Evolutionary conservation across 305 asterid genomes (phyloP).

Genomic region (Solanum hybrid): DNA sequence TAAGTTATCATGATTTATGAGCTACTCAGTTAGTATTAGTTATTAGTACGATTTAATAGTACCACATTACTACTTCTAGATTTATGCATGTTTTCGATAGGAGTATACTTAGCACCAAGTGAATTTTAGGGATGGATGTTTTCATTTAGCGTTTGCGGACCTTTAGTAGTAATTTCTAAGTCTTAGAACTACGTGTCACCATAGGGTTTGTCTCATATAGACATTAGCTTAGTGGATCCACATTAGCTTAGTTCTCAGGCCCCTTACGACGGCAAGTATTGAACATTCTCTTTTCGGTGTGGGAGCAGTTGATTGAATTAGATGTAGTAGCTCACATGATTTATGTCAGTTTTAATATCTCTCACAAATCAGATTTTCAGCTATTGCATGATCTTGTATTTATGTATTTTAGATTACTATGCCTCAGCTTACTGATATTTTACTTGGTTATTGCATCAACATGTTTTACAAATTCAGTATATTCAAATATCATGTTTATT

Average conservation of each 20-base stretch:
- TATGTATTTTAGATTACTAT: too few species aligned
- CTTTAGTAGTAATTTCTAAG: not conserved
- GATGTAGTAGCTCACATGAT: not conserved
- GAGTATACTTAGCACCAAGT: not conserved
- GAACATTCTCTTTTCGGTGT: not conserved
- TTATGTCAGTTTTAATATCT: too few species aligned
- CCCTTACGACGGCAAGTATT: not conserved
- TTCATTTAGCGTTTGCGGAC: not conserved
- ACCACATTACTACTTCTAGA: too few species aligned
- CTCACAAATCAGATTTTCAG: not conserved
- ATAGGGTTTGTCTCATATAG: not conserved
- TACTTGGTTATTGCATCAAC: not conserved
- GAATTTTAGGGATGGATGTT: not conserved
- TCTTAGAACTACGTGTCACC: too few species aligned
- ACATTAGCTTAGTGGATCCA: not conserved
- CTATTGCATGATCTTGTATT: not conserved
- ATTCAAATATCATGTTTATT: not conserved
- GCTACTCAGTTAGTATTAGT: not conserved
- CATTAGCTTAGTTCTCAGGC: not conserved
- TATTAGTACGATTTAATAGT: not conserved
- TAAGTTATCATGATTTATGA: not conserved
- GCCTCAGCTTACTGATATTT: not conserved
- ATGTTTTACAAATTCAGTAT: not conserved
- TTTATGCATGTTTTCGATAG: not conserved
- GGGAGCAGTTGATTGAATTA: not conserved